phyloP scores from a whole-genome alignment of 176 grass and related monocot species.

The Panicum miliaceum region DNA sequence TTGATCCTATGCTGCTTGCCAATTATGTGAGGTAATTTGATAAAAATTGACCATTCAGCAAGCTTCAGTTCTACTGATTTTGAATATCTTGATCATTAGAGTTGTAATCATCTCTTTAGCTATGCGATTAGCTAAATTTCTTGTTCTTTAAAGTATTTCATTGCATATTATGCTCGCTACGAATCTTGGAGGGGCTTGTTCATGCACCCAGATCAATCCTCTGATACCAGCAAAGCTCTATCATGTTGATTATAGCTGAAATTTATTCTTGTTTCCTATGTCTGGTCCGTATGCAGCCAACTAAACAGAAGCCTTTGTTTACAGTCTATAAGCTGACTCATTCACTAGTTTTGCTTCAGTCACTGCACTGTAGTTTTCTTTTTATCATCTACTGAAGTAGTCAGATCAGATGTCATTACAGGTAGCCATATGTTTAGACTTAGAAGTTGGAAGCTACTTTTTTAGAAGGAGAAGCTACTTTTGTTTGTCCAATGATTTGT shows the following conservation, averaged over 20 bases:
- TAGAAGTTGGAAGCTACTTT: background rate
- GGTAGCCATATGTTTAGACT: background rate
- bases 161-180: no score
- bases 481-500: background rate
- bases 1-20: slow-evolving; percentile 88
- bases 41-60: background rate
- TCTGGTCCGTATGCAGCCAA: no score
- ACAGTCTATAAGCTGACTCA: background rate
- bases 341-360: slow-evolving; percentile 6
- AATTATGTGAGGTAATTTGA: slow-evolving; percentile 83
- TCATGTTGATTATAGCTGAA: no score
- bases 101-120: no score
- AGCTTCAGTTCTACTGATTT: background rate
- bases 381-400: background rate
- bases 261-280: no score
- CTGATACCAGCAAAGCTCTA: no score
- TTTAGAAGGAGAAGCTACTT: no score
- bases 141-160: no score
- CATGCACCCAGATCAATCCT: no score
- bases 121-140: no score
- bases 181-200: no score
- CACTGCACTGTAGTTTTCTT: slow-evolving; percentile 18
- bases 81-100: background rate
- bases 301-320: no score
- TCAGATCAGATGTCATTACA: slow-evolving; percentile 3